Conservation (phyloP, 2,329 filamentous ascomycete genomes). For the Colletotrichum tabaci region DNA sequence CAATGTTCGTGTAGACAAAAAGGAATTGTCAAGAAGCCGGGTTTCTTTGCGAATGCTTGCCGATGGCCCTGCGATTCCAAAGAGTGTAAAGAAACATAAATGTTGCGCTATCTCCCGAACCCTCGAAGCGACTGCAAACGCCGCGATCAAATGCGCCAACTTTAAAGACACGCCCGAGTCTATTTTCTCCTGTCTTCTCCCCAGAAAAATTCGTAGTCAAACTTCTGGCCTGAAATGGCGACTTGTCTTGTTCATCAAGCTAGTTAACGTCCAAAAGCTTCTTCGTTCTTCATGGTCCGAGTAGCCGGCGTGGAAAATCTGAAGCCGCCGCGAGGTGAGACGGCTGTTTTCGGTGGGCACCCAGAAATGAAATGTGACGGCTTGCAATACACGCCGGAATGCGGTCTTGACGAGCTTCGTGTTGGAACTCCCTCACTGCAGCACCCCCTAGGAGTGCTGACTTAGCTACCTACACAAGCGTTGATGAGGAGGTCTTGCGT, state of each 20-base stretch:
- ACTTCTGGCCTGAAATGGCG: background rate
- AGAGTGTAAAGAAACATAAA: background rate
- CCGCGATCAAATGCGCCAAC: no score
- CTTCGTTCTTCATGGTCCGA: no score
- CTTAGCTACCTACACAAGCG: no score
- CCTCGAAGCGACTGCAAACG: background rate
- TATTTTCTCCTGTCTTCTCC: no score
- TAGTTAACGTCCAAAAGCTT: no score
- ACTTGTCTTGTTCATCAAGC: background rate
- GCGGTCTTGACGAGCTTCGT: no score
- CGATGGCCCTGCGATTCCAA: background rate
- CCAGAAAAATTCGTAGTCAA: background rate
- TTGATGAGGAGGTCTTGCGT: background rate
- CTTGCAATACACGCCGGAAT: no score
- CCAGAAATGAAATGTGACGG: no score
- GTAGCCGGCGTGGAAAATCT: background rate
- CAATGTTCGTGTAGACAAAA: background rate
- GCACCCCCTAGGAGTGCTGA: background rate
- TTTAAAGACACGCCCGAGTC: no score
- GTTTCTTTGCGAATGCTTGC: background rate
- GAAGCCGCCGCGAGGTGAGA: background rate
- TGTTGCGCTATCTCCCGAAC: background rate
- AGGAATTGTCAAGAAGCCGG: background rate
- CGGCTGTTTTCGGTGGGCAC: background rate
- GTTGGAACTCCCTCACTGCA: no score